Conservation (phyloP, 768 basidiomycete genomes). For the Antrodiella citrinella region DNA sequence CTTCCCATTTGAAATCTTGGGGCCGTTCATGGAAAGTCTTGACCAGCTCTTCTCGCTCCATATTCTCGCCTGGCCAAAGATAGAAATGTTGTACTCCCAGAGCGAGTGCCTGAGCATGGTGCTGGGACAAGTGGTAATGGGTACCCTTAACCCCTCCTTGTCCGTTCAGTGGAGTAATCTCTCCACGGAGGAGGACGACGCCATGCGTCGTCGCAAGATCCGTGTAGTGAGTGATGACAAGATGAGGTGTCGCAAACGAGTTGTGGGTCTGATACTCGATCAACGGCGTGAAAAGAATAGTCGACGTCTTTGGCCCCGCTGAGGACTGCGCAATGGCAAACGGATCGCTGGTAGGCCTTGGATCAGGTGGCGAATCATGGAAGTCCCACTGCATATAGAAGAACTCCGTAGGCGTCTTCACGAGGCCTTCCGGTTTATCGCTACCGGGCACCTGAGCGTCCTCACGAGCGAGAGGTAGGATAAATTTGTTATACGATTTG, state of each 20-base stretch:
- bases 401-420: slow-evolving; percentile 56
- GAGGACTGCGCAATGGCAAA: slow-evolving; percentile 31
- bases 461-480: slow-evolving; percentile 70
- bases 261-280: slow-evolving; percentile 86
- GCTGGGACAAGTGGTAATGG: slow-evolving; percentile 59
- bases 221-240: slow-evolving; percentile 87
- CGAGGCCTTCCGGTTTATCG: slow-evolving; percentile 14
- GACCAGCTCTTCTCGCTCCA: slow-evolving; percentile 44
- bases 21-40: slow-evolving; percentile 73
- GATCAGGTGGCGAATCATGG: slow-evolving; percentile 59
- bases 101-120: slow-evolving; percentile 78
- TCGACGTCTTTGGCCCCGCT: slow-evolving; percentile 50
- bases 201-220: slow-evolving; percentile 77
- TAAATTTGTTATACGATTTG: slow-evolving; percentile 64
- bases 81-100: slow-evolving; percentile 85
- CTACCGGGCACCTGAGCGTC: slow-evolving; percentile 21
- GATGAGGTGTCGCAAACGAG: slow-evolving; percentile 83
- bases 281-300: slow-evolving; percentile 86
- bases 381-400: slow-evolving; percentile 89
- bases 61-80: slow-evolving; percentile 39
- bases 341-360: slow-evolving; percentile 36
- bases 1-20: slow-evolving; percentile 74
- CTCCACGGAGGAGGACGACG: slow-evolving; percentile 81
- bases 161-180: slow-evolving; percentile 64
- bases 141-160: slow-evolving; percentile 28